Evolutionary conservation across 257 asterid species (phyloP).

Genomic region (Solanum etuberosum): DNA sequence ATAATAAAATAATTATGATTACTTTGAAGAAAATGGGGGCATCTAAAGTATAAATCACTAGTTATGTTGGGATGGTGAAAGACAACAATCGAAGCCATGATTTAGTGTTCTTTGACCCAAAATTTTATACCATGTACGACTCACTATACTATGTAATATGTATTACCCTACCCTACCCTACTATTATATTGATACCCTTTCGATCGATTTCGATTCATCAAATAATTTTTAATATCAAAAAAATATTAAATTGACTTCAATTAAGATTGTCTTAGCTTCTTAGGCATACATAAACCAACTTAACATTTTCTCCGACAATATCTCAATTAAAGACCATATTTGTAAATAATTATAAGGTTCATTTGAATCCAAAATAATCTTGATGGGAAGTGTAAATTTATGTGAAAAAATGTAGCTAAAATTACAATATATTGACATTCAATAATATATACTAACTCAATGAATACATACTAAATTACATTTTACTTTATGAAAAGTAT

Average conservation of each 20-base stretch:
- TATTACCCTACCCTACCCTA: neutral
- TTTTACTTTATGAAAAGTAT: neutral
- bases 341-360: too few species aligned
- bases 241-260: neutral
- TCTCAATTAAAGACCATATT: neutral
- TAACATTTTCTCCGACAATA: neutral
- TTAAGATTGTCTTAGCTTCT: neutral
- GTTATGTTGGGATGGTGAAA: slow-evolving; percentile 44
- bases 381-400: neutral
- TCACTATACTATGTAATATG: neutral
- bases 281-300: accelerated
- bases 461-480: neutral
- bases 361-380: too few species aligned
- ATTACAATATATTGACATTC: neutral
- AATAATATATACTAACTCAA: neutral
- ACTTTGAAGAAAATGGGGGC: slow-evolving; percentile 20
- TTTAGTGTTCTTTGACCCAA: slow-evolving; percentile 22
- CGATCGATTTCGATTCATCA: neutral
- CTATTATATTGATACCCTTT: neutral
- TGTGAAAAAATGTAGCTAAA: neutral
- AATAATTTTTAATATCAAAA: too few species aligned
- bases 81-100: slow-evolving; percentile 25
- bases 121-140: neutral
- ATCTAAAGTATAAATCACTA: slow-evolving; percentile 19
- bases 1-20: slow-evolving; percentile 23